Percentiles rank a stretch among this genome's conserved stretches.
phyloP scores from a whole-genome alignment of 306 rosid species.

The Pyrus pyrifolia region DNA sequence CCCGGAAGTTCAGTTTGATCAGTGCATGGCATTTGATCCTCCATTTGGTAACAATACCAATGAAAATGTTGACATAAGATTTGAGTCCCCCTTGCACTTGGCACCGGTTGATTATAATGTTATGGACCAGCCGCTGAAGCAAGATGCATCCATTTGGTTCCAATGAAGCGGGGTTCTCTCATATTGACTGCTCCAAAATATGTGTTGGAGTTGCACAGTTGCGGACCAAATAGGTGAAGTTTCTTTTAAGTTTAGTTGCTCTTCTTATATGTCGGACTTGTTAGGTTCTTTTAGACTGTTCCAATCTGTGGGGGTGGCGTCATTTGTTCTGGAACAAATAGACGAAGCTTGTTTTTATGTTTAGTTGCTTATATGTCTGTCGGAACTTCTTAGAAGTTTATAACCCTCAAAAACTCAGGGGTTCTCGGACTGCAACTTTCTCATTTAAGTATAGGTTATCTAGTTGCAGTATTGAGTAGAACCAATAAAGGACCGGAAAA shows the following conservation, averaged over 20 bases:
- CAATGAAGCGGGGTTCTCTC: constrained; percentile 18
- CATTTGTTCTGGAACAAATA: neutral
- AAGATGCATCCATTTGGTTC: constrained; percentile 39
- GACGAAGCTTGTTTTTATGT: neutral
- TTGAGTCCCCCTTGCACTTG: constrained; percentile 31
- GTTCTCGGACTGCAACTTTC: neutral
- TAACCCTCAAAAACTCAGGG: neutral
- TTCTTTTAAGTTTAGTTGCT: neutral
- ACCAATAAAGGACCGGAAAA: constrained; percentile 18
- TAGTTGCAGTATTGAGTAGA: constrained; percentile 4
- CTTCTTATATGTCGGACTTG: neutral
- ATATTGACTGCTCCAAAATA: constrained; percentile 1
- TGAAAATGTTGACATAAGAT: constrained; percentile 21
- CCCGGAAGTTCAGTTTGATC: constrained; percentile 23
- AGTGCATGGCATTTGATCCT: constrained; percentile 27
- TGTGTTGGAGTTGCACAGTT: neutral
- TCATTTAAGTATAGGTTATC: neutral
- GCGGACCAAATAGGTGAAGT: neutral
- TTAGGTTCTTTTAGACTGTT: neutral
- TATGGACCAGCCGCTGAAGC: constrained; percentile 26
- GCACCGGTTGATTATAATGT: constrained; percentile 20
- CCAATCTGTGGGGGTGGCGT: neutral
- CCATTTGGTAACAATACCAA: constrained; percentile 27
- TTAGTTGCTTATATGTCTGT: neutral
- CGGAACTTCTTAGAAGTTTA: constrained; percentile 6